A percentile compares a stretch with the other conserved stretches of the same genome.
Evolutionary conservation across 306 rosid genomes (phyloP).

Genomic region (Cucurbita pepo): DNA sequence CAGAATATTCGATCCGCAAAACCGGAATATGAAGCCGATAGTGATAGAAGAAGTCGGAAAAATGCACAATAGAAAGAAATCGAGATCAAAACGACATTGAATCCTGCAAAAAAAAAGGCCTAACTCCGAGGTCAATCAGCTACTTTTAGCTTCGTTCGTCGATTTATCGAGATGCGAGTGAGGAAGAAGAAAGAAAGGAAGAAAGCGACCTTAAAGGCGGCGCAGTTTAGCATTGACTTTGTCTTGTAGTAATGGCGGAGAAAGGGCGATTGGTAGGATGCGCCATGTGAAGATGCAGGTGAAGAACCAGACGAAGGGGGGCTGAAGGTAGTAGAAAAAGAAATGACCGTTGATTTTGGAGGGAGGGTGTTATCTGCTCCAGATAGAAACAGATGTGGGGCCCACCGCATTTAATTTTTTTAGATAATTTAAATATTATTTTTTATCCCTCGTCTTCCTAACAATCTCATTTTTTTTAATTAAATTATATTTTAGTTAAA

Average conservation of each 20-base stretch:
- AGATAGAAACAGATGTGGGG: neutral
- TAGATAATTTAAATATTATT: too few species aligned
- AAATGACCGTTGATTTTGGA: constrained; percentile 9
- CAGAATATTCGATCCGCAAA: neutral
- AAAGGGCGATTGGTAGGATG: neutral
- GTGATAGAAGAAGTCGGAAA: neutral
- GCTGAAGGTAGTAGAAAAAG: neutral
- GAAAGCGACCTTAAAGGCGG: constrained; percentile 12
- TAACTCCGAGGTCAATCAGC: constrained; percentile 2
- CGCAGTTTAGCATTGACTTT: neutral
- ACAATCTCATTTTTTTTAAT: too few species aligned
- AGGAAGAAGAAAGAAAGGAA: neutral
- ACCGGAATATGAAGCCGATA: neutral
- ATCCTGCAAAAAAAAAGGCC: neutral
- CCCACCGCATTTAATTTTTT: neutral
- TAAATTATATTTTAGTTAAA: too few species aligned
- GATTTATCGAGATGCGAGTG: neutral
- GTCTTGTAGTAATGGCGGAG: neutral
- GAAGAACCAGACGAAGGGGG: neutral
- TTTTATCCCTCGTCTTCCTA: too few species aligned
- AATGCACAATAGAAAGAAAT: neutral
- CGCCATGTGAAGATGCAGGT: neutral
- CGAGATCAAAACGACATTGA: neutral
- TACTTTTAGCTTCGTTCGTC: neutral
- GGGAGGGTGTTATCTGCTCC: constrained; percentile 5